These are phyloP conservation scores for Neofusicoccum cordaticola DNA, from an alignment of 2,329 filamentous ascomycete genomes.

Conservation along the genomic window DNA sequence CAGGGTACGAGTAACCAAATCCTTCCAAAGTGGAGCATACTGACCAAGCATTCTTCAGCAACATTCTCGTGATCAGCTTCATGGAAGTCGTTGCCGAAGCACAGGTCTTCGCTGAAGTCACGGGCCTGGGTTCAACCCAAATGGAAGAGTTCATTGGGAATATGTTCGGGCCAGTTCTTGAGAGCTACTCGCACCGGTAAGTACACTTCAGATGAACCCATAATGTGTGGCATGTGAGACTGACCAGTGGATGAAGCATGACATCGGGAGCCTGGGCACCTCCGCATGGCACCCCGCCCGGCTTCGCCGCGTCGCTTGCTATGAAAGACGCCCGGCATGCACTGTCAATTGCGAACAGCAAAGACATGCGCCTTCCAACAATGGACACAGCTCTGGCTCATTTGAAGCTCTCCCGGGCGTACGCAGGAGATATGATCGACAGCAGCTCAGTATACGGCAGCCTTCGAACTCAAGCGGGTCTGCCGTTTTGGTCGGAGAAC, in stretches of 20 bases:
- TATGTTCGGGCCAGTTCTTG: slow-evolving; percentile 29
- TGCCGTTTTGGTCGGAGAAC: neutral
- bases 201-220: neutral
- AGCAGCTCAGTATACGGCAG: neutral
- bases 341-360: neutral
- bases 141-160: slow-evolving; percentile 29
- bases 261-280: slow-evolving; percentile 30
- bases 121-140: slow-evolving; percentile 23
- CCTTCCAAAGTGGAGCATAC: neutral
- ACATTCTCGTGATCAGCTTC: slow-evolving; percentile 6
- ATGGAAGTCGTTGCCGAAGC: slow-evolving; percentile 31
- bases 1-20: neutral
- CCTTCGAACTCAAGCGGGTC: neutral
- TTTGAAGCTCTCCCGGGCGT: neutral
- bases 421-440: neutral
- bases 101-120: slow-evolving; percentile 33
- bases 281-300: neutral
- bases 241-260: slow-evolving; percentile 18
- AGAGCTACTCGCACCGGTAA: slow-evolving; percentile 25
- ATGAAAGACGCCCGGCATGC: neutral
- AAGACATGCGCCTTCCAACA: neutral
- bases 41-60: neutral
- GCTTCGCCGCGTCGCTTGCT: neutral
- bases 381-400: neutral
- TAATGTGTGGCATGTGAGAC: neutral